Base-by-base conservation (phyloP, 169 alveolate genomes). In the Plasmodium coatneyi region DNA sequence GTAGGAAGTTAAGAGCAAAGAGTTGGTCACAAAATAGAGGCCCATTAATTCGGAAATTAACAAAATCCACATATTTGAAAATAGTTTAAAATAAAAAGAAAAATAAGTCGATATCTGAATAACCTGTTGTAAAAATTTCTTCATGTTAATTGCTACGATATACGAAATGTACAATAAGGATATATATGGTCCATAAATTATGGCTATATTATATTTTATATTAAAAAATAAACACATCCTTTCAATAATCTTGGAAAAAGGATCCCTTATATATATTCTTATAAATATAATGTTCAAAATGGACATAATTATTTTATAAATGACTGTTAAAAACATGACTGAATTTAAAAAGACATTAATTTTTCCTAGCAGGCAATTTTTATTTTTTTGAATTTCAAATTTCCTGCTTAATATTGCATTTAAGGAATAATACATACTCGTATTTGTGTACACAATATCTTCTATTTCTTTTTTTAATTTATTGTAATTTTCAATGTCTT, bases 21-120 rank as follows among this genome's bases (percentile, higher is more conserved):
- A 86, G 46, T 86, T 86, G 7, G 93, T 86, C 19, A 86, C 86
- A 74, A 86, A 86, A 86, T 86, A 86, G 22, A 86, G 82, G 7
- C 93, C 93, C 93, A 86, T 86, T 30, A 86, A 56, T 74, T 86
- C 93, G 34, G 93, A 86, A 12, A 86, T 86, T 52, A 86, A 76
- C 43, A 86, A 78, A 28, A 86, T 76, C 93, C 93, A 86, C 86
- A 86, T 86, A 72, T 86, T 86, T 34, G 86, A 86, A 78, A 86
- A 86, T 2, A 86, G 78, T 74, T 86, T 86, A 74, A 86, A 86
- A 52, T 86, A 86, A 86, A 74, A 86, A 10, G 93, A 86, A 78
- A 86, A 86, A 28, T 49, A 74, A 12, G 93, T 74, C 19, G 93
- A 86, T 10, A 86, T 86, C 66, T 86, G 93, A n/a, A 86, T 86